A percentile compares a stretch with the other conserved stretches of the same genome.
Evolutionary conservation across 148 eudicot genomes (phyloP).

Genomic region (Fallopia convolvulus): DNA sequence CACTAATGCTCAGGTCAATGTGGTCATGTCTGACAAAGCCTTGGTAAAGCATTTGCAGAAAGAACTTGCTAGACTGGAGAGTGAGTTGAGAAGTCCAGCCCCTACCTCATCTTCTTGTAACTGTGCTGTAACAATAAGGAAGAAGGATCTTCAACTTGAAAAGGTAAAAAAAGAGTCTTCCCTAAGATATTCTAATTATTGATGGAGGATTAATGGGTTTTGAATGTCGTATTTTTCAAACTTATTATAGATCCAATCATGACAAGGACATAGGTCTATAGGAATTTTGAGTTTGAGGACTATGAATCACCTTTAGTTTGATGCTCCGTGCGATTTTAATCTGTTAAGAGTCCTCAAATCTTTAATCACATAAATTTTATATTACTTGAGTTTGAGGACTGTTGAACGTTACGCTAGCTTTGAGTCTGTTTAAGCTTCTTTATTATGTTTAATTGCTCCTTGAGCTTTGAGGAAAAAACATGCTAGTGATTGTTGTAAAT

Average conservation of each 20-base stretch:
- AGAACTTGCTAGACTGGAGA: slow-evolving; percentile 85
- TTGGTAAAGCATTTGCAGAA: slow-evolving; percentile 91
- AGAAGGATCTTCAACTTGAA: slow-evolving; percentile 86
- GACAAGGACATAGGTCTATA: not conserved
- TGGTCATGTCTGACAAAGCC: slow-evolving; percentile 97
- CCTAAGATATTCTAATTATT: not conserved
- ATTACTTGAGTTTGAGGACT: no score
- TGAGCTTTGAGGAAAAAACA: not conserved
- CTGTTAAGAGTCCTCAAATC: not conserved
- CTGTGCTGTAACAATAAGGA: slow-evolving; percentile 51
- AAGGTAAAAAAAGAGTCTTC: slow-evolving; percentile 32
- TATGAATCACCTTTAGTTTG: not conserved
- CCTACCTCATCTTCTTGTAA: slow-evolving; percentile 58
- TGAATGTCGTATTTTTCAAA: not conserved
- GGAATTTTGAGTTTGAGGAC: slow-evolving; percentile 2
- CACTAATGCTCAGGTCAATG: slow-evolving; percentile 94
- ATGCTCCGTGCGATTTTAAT: not conserved
- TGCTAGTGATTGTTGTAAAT: not conserved
- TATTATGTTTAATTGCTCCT: not conserved
- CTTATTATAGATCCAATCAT: not conserved
- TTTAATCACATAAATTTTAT: not conserved
- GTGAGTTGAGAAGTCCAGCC: slow-evolving; percentile 68
- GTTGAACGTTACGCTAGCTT: no score
- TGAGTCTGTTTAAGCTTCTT: not conserved
- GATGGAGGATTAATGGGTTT: not conserved